Base-by-base conservation (phyloP, 768 basidiomycete genomes). In the Hysterangium stoloniferum region DNA sequence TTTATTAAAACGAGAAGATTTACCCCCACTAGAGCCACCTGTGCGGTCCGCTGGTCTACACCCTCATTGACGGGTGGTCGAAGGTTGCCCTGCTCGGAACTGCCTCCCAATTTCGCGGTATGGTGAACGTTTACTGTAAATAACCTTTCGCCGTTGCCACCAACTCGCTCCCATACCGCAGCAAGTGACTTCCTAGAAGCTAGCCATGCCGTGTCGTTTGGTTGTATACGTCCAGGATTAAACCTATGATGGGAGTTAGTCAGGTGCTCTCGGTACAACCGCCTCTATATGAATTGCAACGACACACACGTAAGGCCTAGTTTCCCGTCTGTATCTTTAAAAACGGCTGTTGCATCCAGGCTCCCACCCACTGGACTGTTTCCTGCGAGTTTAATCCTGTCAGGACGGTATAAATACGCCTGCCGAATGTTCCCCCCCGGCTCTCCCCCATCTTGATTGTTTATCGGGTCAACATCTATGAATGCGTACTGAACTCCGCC, bases 351-450 rank as follows among this genome's bases (percentile, higher is more conserved):
- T 11, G 68, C 64, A 48, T 77, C 69, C 1, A 75, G 67, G 0
- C 79, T 65, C 7, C 72, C 71, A 34, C 80, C 80, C 45, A 61
- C 67, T 34, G 69, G 67, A 0, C 74, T 65, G 4, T 73, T 75
- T 6, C 69, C 58, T 33, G 75, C 69, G 6, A 80, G 68, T 1
- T 60, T 65, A 8, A 82, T 55, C 49, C 71, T 76, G 43, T 77
- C 74, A 8, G 77, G 67, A 33, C 72, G 72, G 61, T 75, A 80
- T 73, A 81, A 56, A 56, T 75, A 80, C 3, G 73, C 80, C 45
- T 74, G 71, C 34, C 80, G 70, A 54, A 82, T 83, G 56, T 83
- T 83, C 32, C 78, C 79, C 19, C 81, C 81, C 6, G 77, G 77
- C 50, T 73, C 58, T 4, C 80, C 81, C 24, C 81, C 81, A 56